Evolutionary conservation across 2,329 filamentous ascomycete species (phyloP).

Genomic region (Fusarium phyllophilum): DNA sequence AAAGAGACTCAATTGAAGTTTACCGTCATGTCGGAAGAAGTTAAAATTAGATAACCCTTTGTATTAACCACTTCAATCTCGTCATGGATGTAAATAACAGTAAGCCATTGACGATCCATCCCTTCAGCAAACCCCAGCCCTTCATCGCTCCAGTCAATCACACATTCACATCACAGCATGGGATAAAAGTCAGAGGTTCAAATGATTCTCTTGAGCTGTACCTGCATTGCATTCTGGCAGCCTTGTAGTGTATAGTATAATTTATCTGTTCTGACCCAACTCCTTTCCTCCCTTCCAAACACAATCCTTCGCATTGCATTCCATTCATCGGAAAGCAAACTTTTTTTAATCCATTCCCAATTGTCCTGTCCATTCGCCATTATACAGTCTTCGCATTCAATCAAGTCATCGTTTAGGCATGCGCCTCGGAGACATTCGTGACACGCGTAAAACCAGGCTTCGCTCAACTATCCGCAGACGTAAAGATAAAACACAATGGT

Average conservation of each 20-base stretch:
- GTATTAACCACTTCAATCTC: background rate
- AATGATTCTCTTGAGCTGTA: conserved; percentile 39
- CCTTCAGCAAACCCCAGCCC: too few relatives aligned
- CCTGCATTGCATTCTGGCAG: conserved; percentile 44
- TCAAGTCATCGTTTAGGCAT: conserved; percentile 33
- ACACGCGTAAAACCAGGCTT: conserved; percentile 32
- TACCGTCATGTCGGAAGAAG: background rate
- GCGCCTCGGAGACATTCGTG: conserved; percentile 30
- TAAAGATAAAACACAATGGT: conserved; percentile 2
- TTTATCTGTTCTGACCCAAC: conserved; percentile 33
- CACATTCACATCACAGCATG: background rate
- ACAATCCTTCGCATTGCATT: conserved; percentile 32
- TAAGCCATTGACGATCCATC: background rate
- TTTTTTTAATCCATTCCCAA: conserved; percentile 30
- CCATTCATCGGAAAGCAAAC: conserved; percentile 28
- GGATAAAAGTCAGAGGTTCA: conserved; percentile 9
- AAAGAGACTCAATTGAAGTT: background rate
- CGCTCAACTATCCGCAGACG: conserved; percentile 14
- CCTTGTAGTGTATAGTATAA: conserved; percentile 43
- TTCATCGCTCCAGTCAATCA: background rate
- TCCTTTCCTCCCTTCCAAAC: conserved; percentile 25
- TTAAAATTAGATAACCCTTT: background rate
- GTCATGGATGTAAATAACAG: background rate
- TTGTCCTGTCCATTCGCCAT: conserved; percentile 16
- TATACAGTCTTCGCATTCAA: conserved; percentile 38